Base-by-base conservation (phyloP, 352 stramenopile genomes). In the Pythium rishiriense region DNA sequence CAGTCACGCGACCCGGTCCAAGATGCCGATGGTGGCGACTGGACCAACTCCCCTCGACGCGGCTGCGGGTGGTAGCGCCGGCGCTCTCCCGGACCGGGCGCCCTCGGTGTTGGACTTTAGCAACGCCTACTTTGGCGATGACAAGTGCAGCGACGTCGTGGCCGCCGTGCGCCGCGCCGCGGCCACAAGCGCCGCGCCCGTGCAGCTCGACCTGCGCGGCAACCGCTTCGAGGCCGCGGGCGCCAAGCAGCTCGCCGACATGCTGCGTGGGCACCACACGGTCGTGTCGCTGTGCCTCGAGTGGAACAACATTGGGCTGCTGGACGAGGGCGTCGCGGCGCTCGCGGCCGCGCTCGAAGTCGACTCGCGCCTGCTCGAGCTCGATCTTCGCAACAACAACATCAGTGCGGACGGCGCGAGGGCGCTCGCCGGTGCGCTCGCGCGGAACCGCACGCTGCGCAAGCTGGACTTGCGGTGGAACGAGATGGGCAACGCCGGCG, bases 321-420 rank as follows among this genome's bases (percentile, higher is more conserved):
- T 93, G 42, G 80, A 92, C 56, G 75, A 91, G 29, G 85, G 84
- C 1, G 64, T 95, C 14, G 76, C 82, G 43, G 83, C 83, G 33
- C 67, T 95, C 11, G 80, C 84, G 9, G 51, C 51, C 5, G 83
- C 85, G 9, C 64, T 94, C 3, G 78, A 88, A 60, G 67, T 86
- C 11, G 86, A 96, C 57, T 77, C 76, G 28, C 76, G 73, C 10
- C 68, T 96, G 17, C 45, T 89, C 4, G 65, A 76, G 21, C 72
- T 96, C 15, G 86, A 96, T 45, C 64, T 96, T 41, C 83, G 86
- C 19, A 94, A 96, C 69, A 96, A 96, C 69, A 91, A 90, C 65
- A 78, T 96, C 48, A 70, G 81, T 0, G 67, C 83, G 0, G 88
- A 93, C 28, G 87, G 85, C 15, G 87, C 85, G 17, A 83, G 78